These are phyloP conservation scores for Rhynchosporium graminicola DNA, from an alignment of 2,329 filamentous ascomycete genomes.

Conservation along the genomic window DNA sequence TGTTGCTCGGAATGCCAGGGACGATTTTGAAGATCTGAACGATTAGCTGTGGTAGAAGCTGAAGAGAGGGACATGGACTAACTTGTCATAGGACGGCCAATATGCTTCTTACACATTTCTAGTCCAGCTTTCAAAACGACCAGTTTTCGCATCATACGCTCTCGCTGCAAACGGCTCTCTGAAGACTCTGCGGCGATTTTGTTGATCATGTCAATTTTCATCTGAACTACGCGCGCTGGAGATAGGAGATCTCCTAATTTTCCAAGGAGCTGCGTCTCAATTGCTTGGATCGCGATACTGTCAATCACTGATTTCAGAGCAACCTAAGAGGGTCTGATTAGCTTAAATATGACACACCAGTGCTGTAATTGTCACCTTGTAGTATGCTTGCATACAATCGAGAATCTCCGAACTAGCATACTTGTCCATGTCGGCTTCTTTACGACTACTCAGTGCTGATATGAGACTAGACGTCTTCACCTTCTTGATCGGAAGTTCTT, in stretches of 20 bases:
- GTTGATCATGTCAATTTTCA: constrained; percentile 33
- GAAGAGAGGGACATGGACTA: too few species aligned
- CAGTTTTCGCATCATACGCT: too few species aligned
- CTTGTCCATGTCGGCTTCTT: constrained; percentile 36
- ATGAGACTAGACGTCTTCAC: constrained; percentile 20
- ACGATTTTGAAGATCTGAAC: too few species aligned
- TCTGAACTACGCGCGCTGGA: constrained; percentile 29
- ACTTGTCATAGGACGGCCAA: too few species aligned
- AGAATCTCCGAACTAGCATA: constrained; percentile 38
- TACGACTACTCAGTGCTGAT: constrained; percentile 4
- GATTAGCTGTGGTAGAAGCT: too few species aligned
- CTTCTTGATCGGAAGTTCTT: not conserved
- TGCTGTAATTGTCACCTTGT: constrained; percentile 32
- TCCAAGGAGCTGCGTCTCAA: constrained; percentile 40
- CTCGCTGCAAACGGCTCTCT: not conserved
- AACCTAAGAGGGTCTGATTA: constrained; percentile 31
- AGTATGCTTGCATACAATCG: constrained; percentile 39
- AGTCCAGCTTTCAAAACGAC: too few species aligned
- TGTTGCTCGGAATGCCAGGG: too few species aligned
- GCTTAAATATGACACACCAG: not conserved
- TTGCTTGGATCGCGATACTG: constrained; percentile 41
- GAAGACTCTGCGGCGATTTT: constrained; percentile 29
- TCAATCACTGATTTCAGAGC: constrained; percentile 39
- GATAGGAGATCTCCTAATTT: constrained; percentile 37
- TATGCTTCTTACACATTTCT: too few species aligned